These are phyloP conservation scores for Urostyla sp. DNA, from an alignment of 73 alveolate genomes.

Conservation along the genomic window DNA sequence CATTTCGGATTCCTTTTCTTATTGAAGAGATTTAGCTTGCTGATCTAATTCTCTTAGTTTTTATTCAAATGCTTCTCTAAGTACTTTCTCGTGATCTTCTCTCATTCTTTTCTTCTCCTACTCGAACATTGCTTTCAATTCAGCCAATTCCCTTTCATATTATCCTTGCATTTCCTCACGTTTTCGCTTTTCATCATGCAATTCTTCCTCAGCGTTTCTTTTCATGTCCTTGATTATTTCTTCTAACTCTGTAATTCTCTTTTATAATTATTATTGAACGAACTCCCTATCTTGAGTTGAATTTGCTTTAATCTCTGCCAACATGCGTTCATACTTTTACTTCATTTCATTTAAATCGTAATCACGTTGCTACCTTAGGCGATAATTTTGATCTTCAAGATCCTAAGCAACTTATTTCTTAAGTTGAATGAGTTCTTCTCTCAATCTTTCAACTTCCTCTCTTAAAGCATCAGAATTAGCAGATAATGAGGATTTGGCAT, in stretches of 20 bases:
- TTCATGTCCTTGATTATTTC: conserved; percentile 1
- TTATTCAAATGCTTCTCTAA: conserved; percentile 31
- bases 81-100: conserved; percentile 39
- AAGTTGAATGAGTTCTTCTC: conserved; percentile 8
- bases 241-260: conserved; percentile 36
- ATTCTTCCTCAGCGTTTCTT: background rate
- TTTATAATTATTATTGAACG: conserved; percentile 2
- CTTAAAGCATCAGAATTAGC: conserved; percentile 38
- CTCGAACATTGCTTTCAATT: conserved; percentile 17
- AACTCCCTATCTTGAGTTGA: conserved; percentile 15
- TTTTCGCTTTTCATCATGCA: background rate
- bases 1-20: conserved; percentile 56
- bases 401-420: background rate
- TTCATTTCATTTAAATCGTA: conserved; percentile 14
- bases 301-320: conserved; percentile 26
- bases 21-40: conserved; percentile 3
- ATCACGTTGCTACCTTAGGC: conserved; percentile 31
- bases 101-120: conserved; percentile 20
- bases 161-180: background rate
- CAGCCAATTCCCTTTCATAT: conserved; percentile 20
- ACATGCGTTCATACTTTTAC: conserved; percentile 36
- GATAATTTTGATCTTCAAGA: conserved; percentile 18
- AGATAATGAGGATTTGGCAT: background rate
- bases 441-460: conserved; percentile 54
- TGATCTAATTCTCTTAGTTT: conserved; percentile 32